Conservation (phyloP, 139 green algal genomes). For the Picochlorum sp. region DNA sequence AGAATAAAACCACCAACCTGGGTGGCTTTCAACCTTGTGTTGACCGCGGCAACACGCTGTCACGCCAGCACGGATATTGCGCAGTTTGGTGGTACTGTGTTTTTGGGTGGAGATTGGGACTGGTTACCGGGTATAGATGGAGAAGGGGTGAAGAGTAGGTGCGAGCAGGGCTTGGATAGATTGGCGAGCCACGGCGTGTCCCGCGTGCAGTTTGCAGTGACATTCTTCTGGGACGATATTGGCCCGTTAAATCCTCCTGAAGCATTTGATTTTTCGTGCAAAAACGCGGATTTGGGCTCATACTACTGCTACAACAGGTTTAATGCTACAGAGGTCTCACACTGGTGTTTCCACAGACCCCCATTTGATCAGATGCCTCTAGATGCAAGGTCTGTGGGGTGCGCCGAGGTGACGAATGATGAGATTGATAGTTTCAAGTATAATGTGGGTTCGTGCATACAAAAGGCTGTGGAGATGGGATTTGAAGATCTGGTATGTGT, state of each 20-base stretch:
- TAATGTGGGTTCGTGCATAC: constrained; percentile 3
- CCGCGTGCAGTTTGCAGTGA: constrained; percentile 15
- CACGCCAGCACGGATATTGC: constrained; percentile 2
- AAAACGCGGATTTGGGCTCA: constrained; percentile 8
- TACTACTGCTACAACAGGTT: constrained; percentile 24
- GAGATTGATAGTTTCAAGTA: constrained; percentile 3
- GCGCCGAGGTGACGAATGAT: background rate
- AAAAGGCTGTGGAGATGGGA: background rate
- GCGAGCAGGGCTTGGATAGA: constrained; percentile 14
- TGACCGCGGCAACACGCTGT: too few relatives aligned
- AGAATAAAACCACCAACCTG: too few relatives aligned
- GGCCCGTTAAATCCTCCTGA: constrained; percentile 1
- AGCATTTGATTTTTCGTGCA: constrained; percentile 10
- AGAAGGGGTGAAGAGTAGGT: background rate
- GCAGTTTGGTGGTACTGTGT: constrained; percentile 8
- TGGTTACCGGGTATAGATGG: background rate
- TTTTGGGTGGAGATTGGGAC: constrained; percentile 13
- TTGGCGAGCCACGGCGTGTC: background rate
- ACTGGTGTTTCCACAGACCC: constrained; percentile 14
- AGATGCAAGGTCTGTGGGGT: too few relatives aligned
- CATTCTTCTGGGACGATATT: constrained; percentile 22
- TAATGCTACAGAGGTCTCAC: constrained; percentile 3
- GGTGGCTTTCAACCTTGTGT: too few relatives aligned
- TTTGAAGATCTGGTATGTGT: too few relatives aligned
- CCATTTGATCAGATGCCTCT: background rate